phyloP scores from a whole-genome alignment of 176 grass and related monocot genomes.

The Tillandsia fasciculata region DNA sequence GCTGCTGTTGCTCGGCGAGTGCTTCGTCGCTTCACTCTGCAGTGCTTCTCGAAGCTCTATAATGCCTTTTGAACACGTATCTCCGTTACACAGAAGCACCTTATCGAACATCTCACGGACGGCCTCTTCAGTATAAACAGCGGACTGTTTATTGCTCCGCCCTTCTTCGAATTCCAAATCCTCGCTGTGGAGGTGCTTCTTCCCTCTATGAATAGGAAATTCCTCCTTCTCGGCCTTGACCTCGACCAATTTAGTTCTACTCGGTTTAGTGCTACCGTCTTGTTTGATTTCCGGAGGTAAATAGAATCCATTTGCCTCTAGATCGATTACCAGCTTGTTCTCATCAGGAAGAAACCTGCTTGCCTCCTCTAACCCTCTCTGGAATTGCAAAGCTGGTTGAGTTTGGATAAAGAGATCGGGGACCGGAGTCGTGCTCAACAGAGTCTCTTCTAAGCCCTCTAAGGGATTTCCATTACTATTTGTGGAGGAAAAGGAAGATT shows the following conservation, averaged over 20 bases:
- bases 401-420: constrained; percentile 15
- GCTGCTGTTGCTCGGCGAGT: constrained; percentile 18
- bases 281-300: not conserved
- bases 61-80: constrained; percentile 49
- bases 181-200: constrained; percentile 64
- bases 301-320: constrained; percentile 25
- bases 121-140: constrained; percentile 43
- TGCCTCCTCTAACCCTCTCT: constrained; percentile 46
- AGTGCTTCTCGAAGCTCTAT: constrained; percentile 53
- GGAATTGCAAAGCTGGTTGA: constrained; percentile 54
- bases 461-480: constrained; percentile 11
- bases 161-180: constrained; percentile 70
- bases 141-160: constrained; percentile 75
- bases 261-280: constrained; percentile 7
- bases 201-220: constrained; percentile 31
- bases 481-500: constrained; percentile 19
- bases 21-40: constrained; percentile 36
- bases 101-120: constrained; percentile 80
- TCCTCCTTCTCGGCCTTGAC: constrained; percentile 28
- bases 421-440: constrained; percentile 1
- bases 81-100: constrained; percentile 64
- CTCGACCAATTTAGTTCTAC: constrained; percentile 24
- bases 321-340: constrained; percentile 56
- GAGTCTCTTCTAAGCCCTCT: constrained; percentile 11
- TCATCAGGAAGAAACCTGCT: constrained; percentile 56